Percentiles rank a stretch among this genome's conserved stretches.
These are phyloP conservation scores for Candida krabiensis DNA, from an alignment of 805 yeast genomes.

Conservation along the genomic window DNA sequence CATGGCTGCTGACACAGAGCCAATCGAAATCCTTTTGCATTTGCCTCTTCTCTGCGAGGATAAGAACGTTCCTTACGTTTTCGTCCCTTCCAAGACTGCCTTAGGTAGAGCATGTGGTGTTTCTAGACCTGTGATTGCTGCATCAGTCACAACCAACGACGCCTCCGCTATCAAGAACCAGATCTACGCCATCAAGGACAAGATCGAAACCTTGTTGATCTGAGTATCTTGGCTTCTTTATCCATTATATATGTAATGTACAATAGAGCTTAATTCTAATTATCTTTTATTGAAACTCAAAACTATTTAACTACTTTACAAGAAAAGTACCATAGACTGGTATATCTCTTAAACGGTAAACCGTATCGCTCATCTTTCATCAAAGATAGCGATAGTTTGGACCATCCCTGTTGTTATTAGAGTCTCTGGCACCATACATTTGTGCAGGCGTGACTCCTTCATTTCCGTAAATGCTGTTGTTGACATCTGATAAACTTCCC, in stretches of 20 bases:
- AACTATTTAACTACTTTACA: too few relatives aligned
- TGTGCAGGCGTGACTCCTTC: slow-evolving; percentile 12
- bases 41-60: slow-evolving; percentile 98
- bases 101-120: slow-evolving; percentile 99
- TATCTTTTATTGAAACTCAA: too few relatives aligned
- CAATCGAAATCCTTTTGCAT: slow-evolving; percentile 96
- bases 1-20: slow-evolving; percentile 99
- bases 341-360: too few relatives aligned
- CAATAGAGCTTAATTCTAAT: too few relatives aligned
- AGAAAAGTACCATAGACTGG: too few relatives aligned
- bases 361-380: too few relatives aligned
- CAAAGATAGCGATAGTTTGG: neutral
- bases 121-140: slow-evolving; percentile 98
- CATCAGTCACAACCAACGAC: slow-evolving; percentile 96
- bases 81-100: slow-evolving; percentile 97
- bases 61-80: slow-evolving; percentile 98
- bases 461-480: slow-evolving; percentile 13
- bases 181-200: slow-evolving; percentile 96
- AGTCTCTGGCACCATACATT: slow-evolving; percentile 7
- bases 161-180: slow-evolving; percentile 97
- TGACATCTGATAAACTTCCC: slow-evolving; percentile 6
- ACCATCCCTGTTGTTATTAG: neutral
- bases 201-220: slow-evolving; percentile 96
- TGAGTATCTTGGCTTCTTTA: slow-evolving; percentile 43
- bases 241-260: too few relatives aligned